phyloP scores from a whole-genome alignment of 768 basidiomycete species.

The Mycena epipterygia region DNA sequence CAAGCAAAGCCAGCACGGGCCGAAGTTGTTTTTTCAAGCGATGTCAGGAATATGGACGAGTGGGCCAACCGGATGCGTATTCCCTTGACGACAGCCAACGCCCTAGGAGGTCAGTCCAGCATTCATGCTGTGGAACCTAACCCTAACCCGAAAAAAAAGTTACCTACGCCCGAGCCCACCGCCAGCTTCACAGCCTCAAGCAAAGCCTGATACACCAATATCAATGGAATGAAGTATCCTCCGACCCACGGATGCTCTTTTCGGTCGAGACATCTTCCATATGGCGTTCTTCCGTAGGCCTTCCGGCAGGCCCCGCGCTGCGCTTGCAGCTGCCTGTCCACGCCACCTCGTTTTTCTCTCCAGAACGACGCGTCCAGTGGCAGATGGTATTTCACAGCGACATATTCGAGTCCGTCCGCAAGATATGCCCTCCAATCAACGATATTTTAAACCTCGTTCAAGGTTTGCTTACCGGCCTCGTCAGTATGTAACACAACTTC shows the following conservation, averaged over 20 bases:
- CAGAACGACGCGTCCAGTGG: slow-evolving; percentile 88
- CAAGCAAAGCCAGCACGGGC: slow-evolving; percentile 52
- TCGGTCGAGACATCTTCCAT: slow-evolving; percentile 84
- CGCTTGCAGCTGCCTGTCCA: slow-evolving; percentile 82
- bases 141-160: too few species aligned
- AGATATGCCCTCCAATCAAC: slow-evolving; percentile 76
- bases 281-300: slow-evolving; percentile 80
- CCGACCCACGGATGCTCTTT: slow-evolving; percentile 82
- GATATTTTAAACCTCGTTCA: slow-evolving; percentile 79
- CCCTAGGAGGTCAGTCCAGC: too few species aligned
- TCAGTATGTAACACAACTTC: too few species aligned
- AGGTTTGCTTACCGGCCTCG: slow-evolving; percentile 79
- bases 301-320: slow-evolving; percentile 82
- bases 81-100: slow-evolving; percentile 86
- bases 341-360: slow-evolving; percentile 88
- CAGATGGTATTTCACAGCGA: slow-evolving; percentile 91
- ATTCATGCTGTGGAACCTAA: too few species aligned
- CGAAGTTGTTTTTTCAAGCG: slow-evolving; percentile 83
- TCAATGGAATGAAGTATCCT: slow-evolving; percentile 75
- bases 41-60: slow-evolving; percentile 85
- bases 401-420: slow-evolving; percentile 78
- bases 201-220: slow-evolving; percentile 74
- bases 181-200: slow-evolving; percentile 78
- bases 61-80: slow-evolving; percentile 87
- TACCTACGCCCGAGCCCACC: slow-evolving; percentile 85